phyloP scores from a whole-genome alignment of 1,139 yeast species.

The Scheffersomyces illinoinensis region DNA sequence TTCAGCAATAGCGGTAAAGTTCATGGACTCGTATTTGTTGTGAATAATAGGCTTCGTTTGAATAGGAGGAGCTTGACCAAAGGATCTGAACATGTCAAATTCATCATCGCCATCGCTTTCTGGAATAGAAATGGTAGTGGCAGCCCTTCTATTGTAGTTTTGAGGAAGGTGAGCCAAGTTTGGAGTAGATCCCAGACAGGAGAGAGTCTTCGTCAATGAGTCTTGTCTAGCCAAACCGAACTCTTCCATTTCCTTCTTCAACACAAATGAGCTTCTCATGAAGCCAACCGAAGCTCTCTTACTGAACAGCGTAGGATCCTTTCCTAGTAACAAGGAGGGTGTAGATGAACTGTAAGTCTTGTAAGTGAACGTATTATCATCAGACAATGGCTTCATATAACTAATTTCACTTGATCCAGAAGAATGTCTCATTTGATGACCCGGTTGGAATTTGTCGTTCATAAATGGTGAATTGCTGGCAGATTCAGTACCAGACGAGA shows the following conservation, averaged over 20 bases:
- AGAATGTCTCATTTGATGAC: slow-evolving; percentile 7
- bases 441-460: slow-evolving; percentile 8
- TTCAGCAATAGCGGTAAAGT: slow-evolving; percentile 11
- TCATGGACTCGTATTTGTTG: slow-evolving; percentile 12
- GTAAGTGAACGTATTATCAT: slow-evolving; percentile 6
- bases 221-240: slow-evolving; percentile 34
- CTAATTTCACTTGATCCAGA: slow-evolving; percentile 14
- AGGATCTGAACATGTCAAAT: slow-evolving; percentile 8
- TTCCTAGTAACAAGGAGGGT: slow-evolving; percentile 6
- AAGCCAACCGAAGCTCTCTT: slow-evolving; percentile 24
- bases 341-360: slow-evolving; percentile 5
- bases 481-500: slow-evolving; percentile 16
- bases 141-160: slow-evolving; percentile 1
- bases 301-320: slow-evolving; percentile 7
- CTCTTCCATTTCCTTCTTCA: slow-evolving; percentile 25
- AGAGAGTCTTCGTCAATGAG: slow-evolving; percentile 28
- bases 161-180: slow-evolving; percentile 1
- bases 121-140: slow-evolving; percentile 1
- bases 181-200: slow-evolving; percentile 1
- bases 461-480: slow-evolving; percentile 14
- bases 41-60: not conserved
- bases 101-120: slow-evolving; percentile 7
- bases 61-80: slow-evolving; percentile 5
- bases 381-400: slow-evolving; percentile 11
- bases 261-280: slow-evolving; percentile 29